Percentiles rank a stretch among this genome's conserved stretches.
phyloP scores from a whole-genome alignment of 495 filamentous ascomycete species.

The Cudoniella acicularis region DNA sequence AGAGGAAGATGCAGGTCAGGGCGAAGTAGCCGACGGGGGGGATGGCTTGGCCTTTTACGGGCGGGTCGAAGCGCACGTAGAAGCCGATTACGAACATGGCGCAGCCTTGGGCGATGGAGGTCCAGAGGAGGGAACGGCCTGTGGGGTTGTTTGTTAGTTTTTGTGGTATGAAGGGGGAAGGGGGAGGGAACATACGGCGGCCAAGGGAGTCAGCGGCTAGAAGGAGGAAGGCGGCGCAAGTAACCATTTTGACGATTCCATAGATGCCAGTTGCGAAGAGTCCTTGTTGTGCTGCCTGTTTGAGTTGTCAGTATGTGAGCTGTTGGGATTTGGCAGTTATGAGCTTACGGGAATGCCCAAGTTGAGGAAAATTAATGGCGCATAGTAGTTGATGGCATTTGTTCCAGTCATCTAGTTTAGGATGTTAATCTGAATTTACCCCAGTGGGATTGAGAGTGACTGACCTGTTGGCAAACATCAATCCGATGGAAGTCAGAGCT shows the following conservation, averaged over 20 bases:
- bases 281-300: conserved; percentile 15
- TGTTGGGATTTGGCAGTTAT: conserved; percentile 19
- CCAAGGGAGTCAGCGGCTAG: conserved; percentile 37
- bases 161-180: not conserved
- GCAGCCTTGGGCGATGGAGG: conserved; percentile 63
- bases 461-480: conserved; percentile 74
- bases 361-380: conserved; percentile 65
- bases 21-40: conserved; percentile 62
- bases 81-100: conserved; percentile 79
- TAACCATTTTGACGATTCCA: conserved; percentile 56
- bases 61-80: conserved; percentile 70
- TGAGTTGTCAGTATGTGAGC: not conserved
- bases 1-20: conserved; percentile 68
- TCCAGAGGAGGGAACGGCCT: conserved; percentile 56
- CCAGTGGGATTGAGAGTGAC: conserved; percentile 53
- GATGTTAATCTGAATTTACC: too few species aligned
- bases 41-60: conserved; percentile 44
- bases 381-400: conserved; percentile 63
- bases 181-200: conserved; percentile 14
- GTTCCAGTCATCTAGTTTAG: conserved; percentile 23
- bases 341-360: conserved; percentile 50
- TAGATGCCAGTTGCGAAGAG: conserved; percentile 64
- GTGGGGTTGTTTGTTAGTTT: not conserved
- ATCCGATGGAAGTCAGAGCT: conserved; percentile 51
- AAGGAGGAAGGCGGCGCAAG: conserved; percentile 66